A percentile compares a stretch with the other conserved stretches of the same genome.
These are phyloP conservation scores for Scleroderma bovista DNA, from an alignment of 768 basidiomycete genomes.

Conservation along the genomic window DNA sequence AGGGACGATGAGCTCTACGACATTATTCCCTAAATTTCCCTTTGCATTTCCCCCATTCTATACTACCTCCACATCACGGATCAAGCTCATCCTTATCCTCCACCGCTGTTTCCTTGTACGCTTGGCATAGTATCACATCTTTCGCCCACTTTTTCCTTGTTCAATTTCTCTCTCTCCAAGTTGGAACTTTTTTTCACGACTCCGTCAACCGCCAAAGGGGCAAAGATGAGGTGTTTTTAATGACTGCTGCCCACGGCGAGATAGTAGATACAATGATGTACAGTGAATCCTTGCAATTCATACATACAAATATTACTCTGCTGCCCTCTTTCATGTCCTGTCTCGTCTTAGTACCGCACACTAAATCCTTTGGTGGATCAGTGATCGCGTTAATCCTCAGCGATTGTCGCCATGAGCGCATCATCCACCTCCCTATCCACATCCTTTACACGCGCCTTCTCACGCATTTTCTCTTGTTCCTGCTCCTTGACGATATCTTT, in stretches of 20 bases:
- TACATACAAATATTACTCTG: not conserved
- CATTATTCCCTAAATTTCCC: conserved; percentile 49
- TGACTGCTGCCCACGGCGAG: not conserved
- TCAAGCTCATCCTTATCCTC: not conserved
- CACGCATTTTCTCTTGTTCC: conserved; percentile 47
- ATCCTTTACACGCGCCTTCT: conserved; percentile 50
- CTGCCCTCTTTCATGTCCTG: not conserved
- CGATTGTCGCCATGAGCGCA: conserved; percentile 48
- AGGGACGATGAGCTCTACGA: conserved; percentile 71
- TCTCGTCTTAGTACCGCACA: not conserved
- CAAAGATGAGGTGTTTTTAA: conserved; percentile 4
- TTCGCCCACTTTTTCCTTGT: not conserved
- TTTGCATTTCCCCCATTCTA: conserved; percentile 1
- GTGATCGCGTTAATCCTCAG: conserved; percentile 7
- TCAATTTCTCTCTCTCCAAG: no score
- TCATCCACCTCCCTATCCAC: conserved; percentile 67
- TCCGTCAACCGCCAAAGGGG: no score
- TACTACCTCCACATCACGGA: conserved; percentile 2
- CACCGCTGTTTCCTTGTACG: not conserved
- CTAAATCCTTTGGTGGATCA: no score
- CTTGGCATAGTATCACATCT: not conserved
- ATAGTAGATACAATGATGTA: conserved; percentile 3
- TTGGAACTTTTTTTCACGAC: no score
- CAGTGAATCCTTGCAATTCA: not conserved
- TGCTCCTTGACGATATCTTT: conserved; percentile 59